phyloP scores from a whole-genome alignment of 2,329 filamentous ascomycete species.

The Monosporascus sp. region DNA sequence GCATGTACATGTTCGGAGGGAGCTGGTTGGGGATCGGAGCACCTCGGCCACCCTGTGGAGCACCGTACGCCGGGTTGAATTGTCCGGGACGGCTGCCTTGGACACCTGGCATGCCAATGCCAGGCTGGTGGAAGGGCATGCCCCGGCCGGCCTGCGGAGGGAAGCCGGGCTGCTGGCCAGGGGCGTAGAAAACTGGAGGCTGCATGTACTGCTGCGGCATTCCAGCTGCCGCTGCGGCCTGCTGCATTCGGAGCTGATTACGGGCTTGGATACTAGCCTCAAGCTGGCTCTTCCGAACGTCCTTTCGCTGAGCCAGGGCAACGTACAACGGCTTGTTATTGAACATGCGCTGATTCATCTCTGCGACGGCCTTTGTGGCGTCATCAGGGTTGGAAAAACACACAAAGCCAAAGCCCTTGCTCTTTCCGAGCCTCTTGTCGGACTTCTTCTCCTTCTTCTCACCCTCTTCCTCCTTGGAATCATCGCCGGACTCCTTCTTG shows the following conservation, averaged over 20 bases:
- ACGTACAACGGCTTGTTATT: conserved; percentile 96
- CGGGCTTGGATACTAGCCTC: conserved; percentile 98
- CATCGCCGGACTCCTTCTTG: conserved; percentile 43
- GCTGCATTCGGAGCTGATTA: conserved; percentile 97
- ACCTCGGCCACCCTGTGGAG: conserved; percentile 82
- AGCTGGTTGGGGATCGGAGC: conserved; percentile 75
- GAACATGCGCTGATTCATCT: conserved; percentile 99
- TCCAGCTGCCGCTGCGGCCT: conserved; percentile 84
- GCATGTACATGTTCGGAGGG: conserved; percentile 81
- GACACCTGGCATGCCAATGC: conserved; percentile 63
- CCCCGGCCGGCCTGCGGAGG: conserved; percentile 60
- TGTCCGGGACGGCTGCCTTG: conserved; percentile 81
- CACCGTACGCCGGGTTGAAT: conserved; percentile 71
- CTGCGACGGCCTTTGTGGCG: conserved; percentile 96
- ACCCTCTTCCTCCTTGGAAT: conserved; percentile 44
- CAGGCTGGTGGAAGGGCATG: conserved; percentile 61
- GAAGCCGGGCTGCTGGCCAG: conserved; percentile 71
- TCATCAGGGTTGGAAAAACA: conserved; percentile 99
- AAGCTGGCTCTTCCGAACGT: conserved; percentile 98
- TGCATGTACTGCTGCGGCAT: conserved; percentile 87
- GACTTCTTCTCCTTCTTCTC: conserved; percentile 58
- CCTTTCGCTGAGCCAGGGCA: conserved; percentile 97
- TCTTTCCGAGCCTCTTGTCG: conserved; percentile 81
- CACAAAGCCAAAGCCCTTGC: conserved; percentile 99
- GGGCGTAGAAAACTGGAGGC: conserved; percentile 86